A percentile compares a stretch with the other conserved stretches of the same genome.
Evolutionary conservation across 1,284 basidiomycete genomes (phyloP).

Genomic region (Rhodotorula sp.): DNA sequence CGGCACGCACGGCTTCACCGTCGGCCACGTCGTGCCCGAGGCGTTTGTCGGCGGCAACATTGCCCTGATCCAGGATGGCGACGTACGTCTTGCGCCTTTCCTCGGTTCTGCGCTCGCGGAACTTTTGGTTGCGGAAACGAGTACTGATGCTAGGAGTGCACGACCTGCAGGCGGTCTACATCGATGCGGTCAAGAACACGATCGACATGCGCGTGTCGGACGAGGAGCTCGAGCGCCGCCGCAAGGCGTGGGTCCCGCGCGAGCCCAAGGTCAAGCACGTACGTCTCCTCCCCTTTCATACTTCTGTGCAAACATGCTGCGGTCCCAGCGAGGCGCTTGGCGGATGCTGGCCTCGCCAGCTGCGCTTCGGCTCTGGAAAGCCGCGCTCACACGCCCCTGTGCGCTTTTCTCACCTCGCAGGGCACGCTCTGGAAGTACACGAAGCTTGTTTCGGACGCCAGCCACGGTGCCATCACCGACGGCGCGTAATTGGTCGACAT

Average conservation of each 20-base stretch:
- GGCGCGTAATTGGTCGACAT: slow-evolving; percentile 52
- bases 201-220: slow-evolving; percentile 70
- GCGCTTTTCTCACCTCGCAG: neutral
- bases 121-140: too few species aligned
- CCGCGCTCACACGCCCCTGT: neutral
- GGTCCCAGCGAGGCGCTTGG: too few species aligned
- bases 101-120: neutral
- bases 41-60: slow-evolving; percentile 76
- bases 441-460: slow-evolving; percentile 69
- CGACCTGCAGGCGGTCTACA: slow-evolving; percentile 23
- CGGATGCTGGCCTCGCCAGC: too few species aligned
- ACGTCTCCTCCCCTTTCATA: neutral
- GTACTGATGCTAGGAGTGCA: neutral
- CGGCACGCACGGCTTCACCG: slow-evolving; percentile 85
- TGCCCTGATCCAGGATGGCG: slow-evolving; percentile 82
- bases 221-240: slow-evolving; percentile 69
- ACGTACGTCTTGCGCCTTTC: slow-evolving; percentile 66
- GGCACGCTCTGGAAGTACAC: slow-evolving; percentile 80
- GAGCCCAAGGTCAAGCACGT: slow-evolving; percentile 71
- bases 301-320: too few species aligned
- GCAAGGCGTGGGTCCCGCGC: slow-evolving; percentile 71
- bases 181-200: slow-evolving; percentile 71
- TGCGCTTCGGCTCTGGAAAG: too few species aligned
- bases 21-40: slow-evolving; percentile 84
- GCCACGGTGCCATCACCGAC: slow-evolving; percentile 84